phyloP scores from a whole-genome alignment of 2,329 filamentous ascomycete species.

The Fusarium oxysporum region DNA sequence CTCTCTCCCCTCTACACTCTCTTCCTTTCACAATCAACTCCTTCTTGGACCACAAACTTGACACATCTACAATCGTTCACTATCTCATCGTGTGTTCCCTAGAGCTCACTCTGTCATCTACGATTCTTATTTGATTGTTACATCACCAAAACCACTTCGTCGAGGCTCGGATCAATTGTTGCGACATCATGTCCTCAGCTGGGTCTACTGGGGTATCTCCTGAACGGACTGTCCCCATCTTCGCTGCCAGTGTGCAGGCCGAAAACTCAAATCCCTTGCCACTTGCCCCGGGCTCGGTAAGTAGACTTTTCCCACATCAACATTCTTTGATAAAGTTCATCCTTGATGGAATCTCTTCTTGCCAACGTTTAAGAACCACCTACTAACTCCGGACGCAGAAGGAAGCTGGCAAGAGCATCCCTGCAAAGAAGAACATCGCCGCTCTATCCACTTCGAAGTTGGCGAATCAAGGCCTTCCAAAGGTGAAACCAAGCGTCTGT shows the following conservation, averaged over 20 bases:
- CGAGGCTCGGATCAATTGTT: constrained; percentile 5
- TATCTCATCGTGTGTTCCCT: constrained; percentile 45
- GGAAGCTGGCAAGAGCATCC: constrained; percentile 30
- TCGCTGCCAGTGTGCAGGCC: constrained; percentile 33
- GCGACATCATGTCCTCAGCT: constrained; percentile 48
- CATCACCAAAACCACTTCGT: constrained; percentile 14
- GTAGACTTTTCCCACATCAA: constrained; percentile 33
- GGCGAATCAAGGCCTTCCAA: constrained; percentile 64
- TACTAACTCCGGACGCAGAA: constrained; percentile 26
- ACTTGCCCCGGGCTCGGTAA: constrained; percentile 9
- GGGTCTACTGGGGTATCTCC: constrained; percentile 46
- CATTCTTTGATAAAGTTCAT: not conserved
- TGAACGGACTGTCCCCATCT: constrained; percentile 36
- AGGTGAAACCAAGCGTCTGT: constrained; percentile 55
- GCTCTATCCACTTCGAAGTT: constrained; percentile 66
- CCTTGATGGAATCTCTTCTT: not conserved
- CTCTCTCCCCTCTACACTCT: constrained; percentile 15
- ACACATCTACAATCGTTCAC: constrained; percentile 46
- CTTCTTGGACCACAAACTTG: constrained; percentile 32
- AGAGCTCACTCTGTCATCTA: constrained; percentile 45
- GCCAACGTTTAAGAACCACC: not conserved
- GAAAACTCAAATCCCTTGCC: constrained; percentile 37
- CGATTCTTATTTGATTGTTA: constrained; percentile 34
- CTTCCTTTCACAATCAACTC: constrained; percentile 27
- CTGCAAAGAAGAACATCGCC: constrained; percentile 57